Conservation (phyloP, 495 filamentous ascomycete genomes). For the Penicillium diatomitis region DNA sequence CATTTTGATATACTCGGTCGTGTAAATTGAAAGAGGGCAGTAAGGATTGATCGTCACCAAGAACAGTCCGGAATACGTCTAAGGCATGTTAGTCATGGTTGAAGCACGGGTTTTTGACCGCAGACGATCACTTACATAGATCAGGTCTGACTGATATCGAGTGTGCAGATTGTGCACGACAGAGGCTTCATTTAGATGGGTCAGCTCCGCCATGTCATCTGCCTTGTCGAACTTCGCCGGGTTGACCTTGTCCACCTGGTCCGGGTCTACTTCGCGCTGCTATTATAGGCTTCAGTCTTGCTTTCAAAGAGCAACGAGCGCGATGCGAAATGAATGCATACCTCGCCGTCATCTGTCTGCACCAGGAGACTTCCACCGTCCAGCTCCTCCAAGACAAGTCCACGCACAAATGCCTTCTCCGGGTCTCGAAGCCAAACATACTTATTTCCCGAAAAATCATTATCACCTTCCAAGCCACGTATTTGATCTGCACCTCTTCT, state of each 20-base stretch:
- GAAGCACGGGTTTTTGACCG: not conserved
- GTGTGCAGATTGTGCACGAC: constrained; percentile 95
- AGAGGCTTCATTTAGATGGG: constrained; percentile 93
- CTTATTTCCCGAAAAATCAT: constrained; percentile 97
- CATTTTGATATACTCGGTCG: constrained; percentile 92
- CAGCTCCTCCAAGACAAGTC: constrained; percentile 79
- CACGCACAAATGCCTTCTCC: constrained; percentile 79
- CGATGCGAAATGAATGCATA: constrained; percentile 33
- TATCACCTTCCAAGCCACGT: constrained; percentile 79
- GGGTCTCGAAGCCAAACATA: constrained; percentile 95
- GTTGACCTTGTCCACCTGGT: constrained; percentile 95
- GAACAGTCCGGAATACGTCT: constrained; percentile 96
- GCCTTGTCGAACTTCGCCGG: constrained; percentile 99
- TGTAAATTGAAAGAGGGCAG: constrained; percentile 89
- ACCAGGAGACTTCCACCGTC: constrained; percentile 61
- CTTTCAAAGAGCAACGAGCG: too few relatives aligned
- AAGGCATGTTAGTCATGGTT: not conserved
- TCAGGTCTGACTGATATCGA: constrained; percentile 88
- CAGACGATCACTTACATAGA: constrained; percentile 56
- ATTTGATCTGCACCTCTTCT: constrained; percentile 57
- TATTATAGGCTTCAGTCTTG: constrained; percentile 22
- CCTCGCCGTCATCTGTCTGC: constrained; percentile 88
- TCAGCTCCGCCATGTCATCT: constrained; percentile 98
- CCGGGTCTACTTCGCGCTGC: constrained; percentile 78
- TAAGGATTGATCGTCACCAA: constrained; percentile 97